Conservation (phyloP, 73 alveolate species). For the Tetrahymena malaccensis region DNA sequence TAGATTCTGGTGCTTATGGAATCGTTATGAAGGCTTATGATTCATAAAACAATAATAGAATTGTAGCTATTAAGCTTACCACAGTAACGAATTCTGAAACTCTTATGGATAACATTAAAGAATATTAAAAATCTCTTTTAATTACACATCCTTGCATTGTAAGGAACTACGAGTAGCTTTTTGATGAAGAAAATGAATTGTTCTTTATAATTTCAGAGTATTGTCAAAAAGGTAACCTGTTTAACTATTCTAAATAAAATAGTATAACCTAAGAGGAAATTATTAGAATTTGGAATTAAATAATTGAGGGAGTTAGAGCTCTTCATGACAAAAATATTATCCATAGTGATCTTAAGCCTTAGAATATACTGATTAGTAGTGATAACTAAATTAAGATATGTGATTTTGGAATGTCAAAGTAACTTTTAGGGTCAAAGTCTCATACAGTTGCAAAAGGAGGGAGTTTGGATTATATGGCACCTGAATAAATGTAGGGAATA, state of each 20-base stretch:
- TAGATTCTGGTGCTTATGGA: too few species aligned
- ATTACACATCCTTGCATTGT: not conserved
- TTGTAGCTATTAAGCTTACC: not conserved
- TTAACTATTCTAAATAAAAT: too few species aligned
- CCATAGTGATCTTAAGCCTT: not conserved
- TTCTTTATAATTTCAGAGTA: not conserved
- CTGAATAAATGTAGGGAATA: not conserved
- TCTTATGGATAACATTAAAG: not conserved
- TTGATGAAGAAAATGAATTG: not conserved
- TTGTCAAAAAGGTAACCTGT: not conserved
- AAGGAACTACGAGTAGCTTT: not conserved
- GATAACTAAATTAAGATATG: not conserved
- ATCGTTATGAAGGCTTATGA: too few species aligned
- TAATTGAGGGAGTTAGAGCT: not conserved
- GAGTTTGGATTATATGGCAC: not conserved
- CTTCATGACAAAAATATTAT: not conserved
- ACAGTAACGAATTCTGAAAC: not conserved
- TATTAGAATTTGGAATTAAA: not conserved
- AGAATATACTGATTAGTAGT: not conserved
- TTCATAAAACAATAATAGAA: too few species aligned
- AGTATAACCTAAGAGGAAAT: not conserved
- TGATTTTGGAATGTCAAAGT: not conserved
- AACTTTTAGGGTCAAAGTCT: not conserved
- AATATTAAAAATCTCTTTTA: not conserved
- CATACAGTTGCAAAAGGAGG: not conserved